A percentile compares a stretch with the other conserved stretches of the same genome.
Evolutionary conservation across 2,329 filamentous ascomycete species (phyloP).

Genomic region (Atkinsonella hypoxylon): DNA sequence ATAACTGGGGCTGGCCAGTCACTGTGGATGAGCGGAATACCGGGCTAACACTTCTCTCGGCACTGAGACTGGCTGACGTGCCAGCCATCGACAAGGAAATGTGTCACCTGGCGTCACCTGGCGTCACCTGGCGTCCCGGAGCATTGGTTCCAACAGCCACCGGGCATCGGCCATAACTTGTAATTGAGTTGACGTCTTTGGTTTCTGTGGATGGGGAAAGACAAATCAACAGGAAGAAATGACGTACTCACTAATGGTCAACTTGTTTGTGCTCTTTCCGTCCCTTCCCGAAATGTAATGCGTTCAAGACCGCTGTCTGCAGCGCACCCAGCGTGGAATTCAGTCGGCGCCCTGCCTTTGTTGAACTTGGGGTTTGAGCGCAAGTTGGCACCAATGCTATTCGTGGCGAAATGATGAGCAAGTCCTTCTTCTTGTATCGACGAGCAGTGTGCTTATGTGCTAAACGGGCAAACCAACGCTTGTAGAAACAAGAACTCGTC

Average conservation of each 20-base stretch:
- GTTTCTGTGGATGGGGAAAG: not conserved
- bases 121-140: not conserved
- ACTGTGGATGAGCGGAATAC: slow-evolving; percentile 2
- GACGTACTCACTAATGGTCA: too few species aligned
- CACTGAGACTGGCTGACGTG: slow-evolving; percentile 1
- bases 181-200: too few species aligned
- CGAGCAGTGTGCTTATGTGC: not conserved
- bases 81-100: not conserved
- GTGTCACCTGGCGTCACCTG: too few species aligned
- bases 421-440: not conserved
- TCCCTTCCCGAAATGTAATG: too few species aligned
- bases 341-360: too few species aligned
- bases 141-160: not conserved
- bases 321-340: too few species aligned
- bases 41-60: not conserved
- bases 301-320: too few species aligned
- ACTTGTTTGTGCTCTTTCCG: too few species aligned
- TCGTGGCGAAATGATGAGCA: not conserved
- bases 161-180: not conserved
- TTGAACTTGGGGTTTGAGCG: not conserved
- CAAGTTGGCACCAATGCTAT: not conserved
- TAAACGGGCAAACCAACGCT: not conserved
- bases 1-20: too few species aligned
- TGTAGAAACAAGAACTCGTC: not conserved
- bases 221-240: not conserved